Percentiles rank a stretch among this genome's conserved stretches.
These are phyloP conservation scores for Daedaleopsis nitida DNA, from an alignment of 768 basidiomycete species.

Conservation along the genomic window DNA sequence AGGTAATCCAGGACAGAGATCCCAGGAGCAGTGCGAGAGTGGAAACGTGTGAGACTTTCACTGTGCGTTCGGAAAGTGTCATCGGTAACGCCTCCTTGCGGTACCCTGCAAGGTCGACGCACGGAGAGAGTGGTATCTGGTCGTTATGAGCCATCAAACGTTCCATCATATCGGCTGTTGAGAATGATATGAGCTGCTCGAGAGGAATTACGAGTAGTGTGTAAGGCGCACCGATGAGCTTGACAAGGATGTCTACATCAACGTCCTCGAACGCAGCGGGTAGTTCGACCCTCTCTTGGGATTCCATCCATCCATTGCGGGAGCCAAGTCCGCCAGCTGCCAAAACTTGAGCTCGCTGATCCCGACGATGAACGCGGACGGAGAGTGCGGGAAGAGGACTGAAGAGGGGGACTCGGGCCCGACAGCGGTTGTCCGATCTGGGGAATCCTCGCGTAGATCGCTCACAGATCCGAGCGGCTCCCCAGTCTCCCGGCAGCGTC, in stretches of 20 bases:
- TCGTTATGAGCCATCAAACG: constrained; percentile 96
- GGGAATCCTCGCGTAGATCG: background rate
- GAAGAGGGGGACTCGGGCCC: background rate
- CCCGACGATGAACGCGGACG: constrained; percentile 16
- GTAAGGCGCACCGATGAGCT: constrained; percentile 75
- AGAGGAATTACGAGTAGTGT: background rate
- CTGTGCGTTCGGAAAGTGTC: constrained; percentile 41
- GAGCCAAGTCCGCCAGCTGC: constrained; percentile 20
- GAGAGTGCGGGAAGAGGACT: constrained; percentile 5
- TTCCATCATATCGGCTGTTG: constrained; percentile 90
- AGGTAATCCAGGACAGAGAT: constrained; percentile 94
- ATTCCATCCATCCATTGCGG: constrained; percentile 87
- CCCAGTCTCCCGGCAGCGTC: constrained; percentile 12
- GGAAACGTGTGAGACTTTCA: constrained; percentile 92
- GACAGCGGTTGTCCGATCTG: constrained; percentile 14
- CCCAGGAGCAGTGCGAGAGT: constrained; percentile 86
- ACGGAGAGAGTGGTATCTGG: constrained; percentile 88
- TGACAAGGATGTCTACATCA: constrained; percentile 78
- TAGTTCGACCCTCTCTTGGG: constrained; percentile 73
- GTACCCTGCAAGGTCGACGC: constrained; percentile 29
- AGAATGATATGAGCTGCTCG: constrained; percentile 8
- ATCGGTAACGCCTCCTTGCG: constrained; percentile 19
- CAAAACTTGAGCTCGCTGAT: constrained; percentile 13
- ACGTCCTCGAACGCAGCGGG: constrained; percentile 85
- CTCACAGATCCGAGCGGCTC: constrained; percentile 9